phyloP scores from a whole-genome alignment of 23 red algal species.

The Gracilaria caudata region DNA sequence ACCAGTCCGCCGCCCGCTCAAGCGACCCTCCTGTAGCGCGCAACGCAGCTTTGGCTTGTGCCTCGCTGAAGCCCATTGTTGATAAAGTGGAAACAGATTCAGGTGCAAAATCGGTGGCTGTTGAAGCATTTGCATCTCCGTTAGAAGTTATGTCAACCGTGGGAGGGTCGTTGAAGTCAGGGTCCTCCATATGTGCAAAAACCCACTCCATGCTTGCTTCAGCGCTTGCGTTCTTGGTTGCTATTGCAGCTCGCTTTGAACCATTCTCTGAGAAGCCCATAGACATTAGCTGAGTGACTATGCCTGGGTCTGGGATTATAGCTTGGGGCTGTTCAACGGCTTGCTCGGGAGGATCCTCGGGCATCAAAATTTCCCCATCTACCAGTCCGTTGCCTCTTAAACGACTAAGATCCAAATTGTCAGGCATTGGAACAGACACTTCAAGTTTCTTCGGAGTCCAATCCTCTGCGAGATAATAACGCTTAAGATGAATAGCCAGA shows the following conservation, averaged over 20 bases:
- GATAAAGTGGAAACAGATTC: slow-evolving; percentile 41
- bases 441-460: slow-evolving; percentile 95
- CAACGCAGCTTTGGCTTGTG: slow-evolving; percentile 78
- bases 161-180: slow-evolving; percentile 82
- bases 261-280: slow-evolving; percentile 93
- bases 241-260: slow-evolving; percentile 74
- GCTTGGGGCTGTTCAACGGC: slow-evolving; percentile 3
- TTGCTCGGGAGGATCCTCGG: slow-evolving; percentile 41
- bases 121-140: background rate
- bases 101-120: background rate
- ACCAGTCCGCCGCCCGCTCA: slow-evolving; percentile 93
- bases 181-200: slow-evolving; percentile 79
- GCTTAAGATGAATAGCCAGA: slow-evolving; percentile 75
- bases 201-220: slow-evolving; percentile 87
- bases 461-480: slow-evolving; percentile 88
- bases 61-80: slow-evolving; percentile 84
- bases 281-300: slow-evolving; percentile 67
- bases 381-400: slow-evolving; percentile 54
- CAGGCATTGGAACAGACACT: slow-evolving; percentile 72
- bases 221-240: slow-evolving; percentile 65
- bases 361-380: slow-evolving; percentile 61
- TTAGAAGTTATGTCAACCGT: background rate
- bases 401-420: slow-evolving; percentile 67
- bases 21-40: slow-evolving; percentile 48
- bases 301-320: slow-evolving; percentile 58